These are phyloP conservation scores for Wickerhamomyces mucosus DNA, from an alignment of 805 yeast species.

Conservation along the genomic window DNA sequence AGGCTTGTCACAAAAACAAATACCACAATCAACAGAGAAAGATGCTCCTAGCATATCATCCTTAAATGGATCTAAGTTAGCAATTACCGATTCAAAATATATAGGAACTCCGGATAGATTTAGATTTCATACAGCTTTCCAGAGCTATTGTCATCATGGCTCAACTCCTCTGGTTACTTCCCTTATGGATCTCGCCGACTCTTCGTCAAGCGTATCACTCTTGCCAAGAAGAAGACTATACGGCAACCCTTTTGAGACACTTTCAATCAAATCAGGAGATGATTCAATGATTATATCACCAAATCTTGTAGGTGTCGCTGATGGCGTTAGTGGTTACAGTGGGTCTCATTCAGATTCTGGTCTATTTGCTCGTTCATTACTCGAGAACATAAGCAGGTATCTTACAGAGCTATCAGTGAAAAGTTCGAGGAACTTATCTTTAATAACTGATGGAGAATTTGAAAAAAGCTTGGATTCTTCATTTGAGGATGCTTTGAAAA, in stretches of 20 bases:
- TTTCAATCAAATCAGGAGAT: conserved; percentile 44
- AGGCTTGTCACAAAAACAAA: conserved; percentile 1
- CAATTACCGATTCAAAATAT: no score
- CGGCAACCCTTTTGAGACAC: conserved; percentile 43
- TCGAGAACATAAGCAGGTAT: conserved; percentile 37
- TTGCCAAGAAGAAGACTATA: conserved; percentile 42
- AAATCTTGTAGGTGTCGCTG: conserved; percentile 43
- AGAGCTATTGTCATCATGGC: conserved; percentile 41
- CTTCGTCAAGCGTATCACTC: conserved; percentile 31
- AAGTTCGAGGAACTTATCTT: conserved; percentile 23
- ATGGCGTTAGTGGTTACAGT: conserved; percentile 51
- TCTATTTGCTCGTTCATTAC: conserved; percentile 41
- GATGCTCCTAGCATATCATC: no score
- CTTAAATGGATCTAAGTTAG: no score
- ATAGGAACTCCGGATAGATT: conserved; percentile 24
- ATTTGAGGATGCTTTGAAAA: conserved; percentile 35
- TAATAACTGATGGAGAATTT: conserved; percentile 33
- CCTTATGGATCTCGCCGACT: conserved; percentile 40
- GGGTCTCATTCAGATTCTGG: conserved; percentile 38
- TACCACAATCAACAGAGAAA: no score
- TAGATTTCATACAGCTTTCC: conserved; percentile 34
- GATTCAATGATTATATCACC: conserved; percentile 50
- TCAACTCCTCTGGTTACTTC: conserved; percentile 31
- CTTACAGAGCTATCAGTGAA: conserved; percentile 18
- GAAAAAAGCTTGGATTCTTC: conserved; percentile 36